Conservation (phyloP, 192 early-diverging fungal genomes). For the Polychytrium aggregatum region DNA sequence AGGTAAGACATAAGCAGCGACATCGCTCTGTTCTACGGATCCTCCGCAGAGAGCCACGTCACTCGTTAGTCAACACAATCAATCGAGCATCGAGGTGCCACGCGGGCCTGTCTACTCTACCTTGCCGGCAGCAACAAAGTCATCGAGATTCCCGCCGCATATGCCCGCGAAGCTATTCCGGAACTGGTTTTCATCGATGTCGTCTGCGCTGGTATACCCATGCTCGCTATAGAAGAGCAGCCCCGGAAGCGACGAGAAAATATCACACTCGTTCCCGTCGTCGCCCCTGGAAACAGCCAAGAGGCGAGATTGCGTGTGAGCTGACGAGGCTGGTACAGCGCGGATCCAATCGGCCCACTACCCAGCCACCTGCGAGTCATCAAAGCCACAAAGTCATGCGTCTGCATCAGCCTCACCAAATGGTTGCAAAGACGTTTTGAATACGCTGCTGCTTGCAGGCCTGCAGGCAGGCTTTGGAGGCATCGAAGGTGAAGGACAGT, state of each 20-base stretch:
- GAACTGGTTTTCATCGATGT: constrained; percentile 47
- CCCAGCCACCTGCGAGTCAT: too few relatives aligned
- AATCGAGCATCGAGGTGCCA: too few relatives aligned
- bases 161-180: constrained; percentile 59
- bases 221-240: constrained; percentile 68
- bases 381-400: too few relatives aligned
- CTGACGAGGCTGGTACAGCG: too few relatives aligned
- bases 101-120: too few relatives aligned
- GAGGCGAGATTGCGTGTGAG: too few relatives aligned
- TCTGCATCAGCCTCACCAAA: constrained; percentile 35
- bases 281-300: constrained; percentile 45
- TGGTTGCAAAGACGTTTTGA: constrained; percentile 67
- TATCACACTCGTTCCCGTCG: constrained; percentile 85
- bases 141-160: constrained; percentile 67
- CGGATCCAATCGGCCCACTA: too few relatives aligned
- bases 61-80: not conserved
- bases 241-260: constrained; percentile 60
- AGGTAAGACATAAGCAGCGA: too few relatives aligned
- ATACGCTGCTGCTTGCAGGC: constrained; percentile 57
- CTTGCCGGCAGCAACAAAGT: constrained; percentile 60
- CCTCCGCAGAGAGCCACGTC: not conserved
- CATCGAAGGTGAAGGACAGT: constrained; percentile 68
- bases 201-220: constrained; percentile 51
- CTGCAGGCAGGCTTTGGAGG: constrained; percentile 57
- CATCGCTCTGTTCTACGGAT: too few relatives aligned